Evolutionary conservation across 768 basidiomycete genomes (phyloP), one percentile per base, ranked within the genome.

Genomic region (Xerocomus potaroensis): DNA sequence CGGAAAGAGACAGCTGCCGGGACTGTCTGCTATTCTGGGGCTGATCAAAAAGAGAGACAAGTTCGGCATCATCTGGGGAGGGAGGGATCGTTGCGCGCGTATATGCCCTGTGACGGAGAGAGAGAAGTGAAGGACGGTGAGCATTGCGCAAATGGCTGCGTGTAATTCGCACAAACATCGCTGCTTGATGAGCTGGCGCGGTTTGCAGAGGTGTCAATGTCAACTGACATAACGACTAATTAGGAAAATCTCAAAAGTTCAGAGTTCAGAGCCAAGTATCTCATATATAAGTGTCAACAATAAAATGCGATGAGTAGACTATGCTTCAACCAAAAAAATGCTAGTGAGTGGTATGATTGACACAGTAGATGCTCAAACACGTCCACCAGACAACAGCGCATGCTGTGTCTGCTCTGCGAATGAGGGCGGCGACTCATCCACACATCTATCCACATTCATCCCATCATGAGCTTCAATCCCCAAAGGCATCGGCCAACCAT

Each of bases 1-100:
- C 96, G 2, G 87, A 86, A 2, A 76, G 66, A 6, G 75, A 68
- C 22, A 78, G 67, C 3, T 76, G 68, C 8, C 75, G 72, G 4
- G 67, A 56, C 33, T 65, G 64, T 56, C 44, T 45, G 47, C 56
- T 45, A 57, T 65, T 45, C 54, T 72, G 61, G 5, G 87, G 84
- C 29, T 75, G 74, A 69, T 91, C 88, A 64, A 91, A 90, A 48
- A 87, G 76, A 14, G 78, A 69, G 47, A 83, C 73, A 51, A 91
- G 74, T 41, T 80, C 73, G 42, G 69, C 70, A 67, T 90, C 87
- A 58, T 87, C 83, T 36, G 68, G 51, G 15, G 85, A 80, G 12
- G 83, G 75, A 15, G 83, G 81, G 36, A 81, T 75, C 12, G 75
- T 66, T 35, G 67, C 59, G 23, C 72, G 63, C 16, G 75, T 77